Evolutionary conservation across 2,329 filamentous ascomycete species (phyloP).

Genomic region (Colletotrichum scovillei): DNA sequence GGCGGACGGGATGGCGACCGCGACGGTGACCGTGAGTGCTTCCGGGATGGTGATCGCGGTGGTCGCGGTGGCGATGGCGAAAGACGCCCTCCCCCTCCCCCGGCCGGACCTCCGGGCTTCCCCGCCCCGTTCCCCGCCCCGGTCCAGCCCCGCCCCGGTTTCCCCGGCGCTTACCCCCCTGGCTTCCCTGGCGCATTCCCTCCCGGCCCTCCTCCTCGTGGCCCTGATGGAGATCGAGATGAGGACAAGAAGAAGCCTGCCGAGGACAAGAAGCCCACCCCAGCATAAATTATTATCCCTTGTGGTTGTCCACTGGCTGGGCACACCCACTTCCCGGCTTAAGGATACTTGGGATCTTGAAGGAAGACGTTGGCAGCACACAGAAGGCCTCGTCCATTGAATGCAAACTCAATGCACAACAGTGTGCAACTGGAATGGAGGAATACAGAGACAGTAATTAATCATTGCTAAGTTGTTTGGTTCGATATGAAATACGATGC

Average conservation of each 20-base stretch:
- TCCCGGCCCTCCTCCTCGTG: background rate
- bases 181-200: background rate
- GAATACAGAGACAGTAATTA: background rate
- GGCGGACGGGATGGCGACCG: background rate
- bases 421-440: background rate
- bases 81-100: conserved; percentile 11
- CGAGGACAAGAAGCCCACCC: background rate
- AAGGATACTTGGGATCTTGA: background rate
- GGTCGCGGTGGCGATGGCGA: background rate
- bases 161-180: conserved; percentile 9
- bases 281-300: background rate
- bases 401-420: background rate
- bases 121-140: conserved; percentile 24
- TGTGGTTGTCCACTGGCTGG: background rate
- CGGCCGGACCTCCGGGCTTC: background rate
- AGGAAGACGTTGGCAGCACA: background rate
- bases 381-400: background rate
- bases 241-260: conserved; percentile 1
- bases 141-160: conserved; percentile 16
- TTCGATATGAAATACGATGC: background rate
- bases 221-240: conserved; percentile 9
- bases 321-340: background rate
- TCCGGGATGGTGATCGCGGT: background rate
- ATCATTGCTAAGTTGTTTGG: background rate
- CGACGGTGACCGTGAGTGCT: background rate